These are phyloP conservation scores for Monilinia polystroma DNA, from an alignment of 2,329 filamentous ascomycete species.

Conservation along the genomic window DNA sequence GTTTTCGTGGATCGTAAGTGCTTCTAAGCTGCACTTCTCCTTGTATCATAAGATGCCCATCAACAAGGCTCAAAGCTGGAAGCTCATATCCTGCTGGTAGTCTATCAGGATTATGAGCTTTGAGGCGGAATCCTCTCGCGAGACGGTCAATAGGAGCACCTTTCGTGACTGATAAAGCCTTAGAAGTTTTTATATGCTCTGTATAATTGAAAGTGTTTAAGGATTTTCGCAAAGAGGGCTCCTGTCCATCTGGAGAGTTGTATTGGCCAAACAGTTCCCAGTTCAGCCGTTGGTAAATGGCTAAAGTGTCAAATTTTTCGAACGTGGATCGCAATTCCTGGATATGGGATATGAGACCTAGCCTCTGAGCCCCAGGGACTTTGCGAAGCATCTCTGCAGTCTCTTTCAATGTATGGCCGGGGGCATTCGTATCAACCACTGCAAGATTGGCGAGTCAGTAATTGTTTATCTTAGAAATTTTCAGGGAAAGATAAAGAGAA, in stretches of 20 bases:
- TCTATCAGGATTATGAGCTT: slow-evolving; percentile 2
- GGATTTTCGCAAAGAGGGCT: neutral
- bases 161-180: neutral
- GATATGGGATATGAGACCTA: neutral
- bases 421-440: neutral
- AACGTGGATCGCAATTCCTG: neutral
- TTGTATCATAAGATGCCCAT: neutral
- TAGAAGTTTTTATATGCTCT: neutral
- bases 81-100: slow-evolving; percentile 7
- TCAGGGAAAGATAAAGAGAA: too few relatives aligned
- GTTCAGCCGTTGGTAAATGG: neutral
- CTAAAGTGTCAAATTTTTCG: neutral
- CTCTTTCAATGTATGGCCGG: neutral
- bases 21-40: slow-evolving; percentile 3
- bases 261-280: slow-evolving; percentile 10
- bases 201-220: neutral
- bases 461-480: too few relatives aligned
- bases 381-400: slow-evolving; percentile 3
- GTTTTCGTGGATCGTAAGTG: neutral
- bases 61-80: neutral
- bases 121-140: slow-evolving; percentile 5
- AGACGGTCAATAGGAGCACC: slow-evolving; percentile 2
- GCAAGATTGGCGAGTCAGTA: too few relatives aligned
- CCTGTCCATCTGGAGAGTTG: slow-evolving; percentile 1
- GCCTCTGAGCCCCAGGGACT: neutral